A percentile compares a stretch with the other conserved stretches of the same genome.
Conservation (phyloP, 2,329 filamentous ascomycete species). For the Penicillium fuscoglaucum region DNA sequence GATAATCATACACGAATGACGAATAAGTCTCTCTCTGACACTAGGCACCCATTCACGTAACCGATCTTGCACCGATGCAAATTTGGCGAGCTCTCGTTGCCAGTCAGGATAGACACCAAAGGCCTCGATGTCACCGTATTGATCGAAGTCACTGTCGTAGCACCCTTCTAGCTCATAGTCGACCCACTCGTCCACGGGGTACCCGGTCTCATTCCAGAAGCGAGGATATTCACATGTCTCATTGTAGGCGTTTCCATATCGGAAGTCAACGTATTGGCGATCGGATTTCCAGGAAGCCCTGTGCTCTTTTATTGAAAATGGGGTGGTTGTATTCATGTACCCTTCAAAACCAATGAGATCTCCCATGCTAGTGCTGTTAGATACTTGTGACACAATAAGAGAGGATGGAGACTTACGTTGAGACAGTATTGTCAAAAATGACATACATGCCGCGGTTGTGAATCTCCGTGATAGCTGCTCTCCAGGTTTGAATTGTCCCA, state of each 20-base stretch:
- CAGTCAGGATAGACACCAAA: slow-evolving; percentile 65
- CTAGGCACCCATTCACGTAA: slow-evolving; percentile 63
- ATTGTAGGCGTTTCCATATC: slow-evolving; percentile 55
- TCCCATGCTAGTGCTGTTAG: slow-evolving; percentile 44
- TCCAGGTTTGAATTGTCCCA: slow-evolving; percentile 60
- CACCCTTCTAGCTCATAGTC: slow-evolving; percentile 54
- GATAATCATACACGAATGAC: slow-evolving; percentile 65
- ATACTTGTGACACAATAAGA: background rate
- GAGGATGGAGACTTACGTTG: slow-evolving; percentile 50
- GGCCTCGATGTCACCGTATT: slow-evolving; percentile 64
- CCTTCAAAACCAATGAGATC: slow-evolving; percentile 65
- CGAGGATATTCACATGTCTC: slow-evolving; percentile 58
- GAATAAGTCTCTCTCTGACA: slow-evolving; percentile 58
- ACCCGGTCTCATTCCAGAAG: slow-evolving; percentile 62
- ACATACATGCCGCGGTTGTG: slow-evolving; percentile 65
- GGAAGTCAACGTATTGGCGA: slow-evolving; percentile 60
- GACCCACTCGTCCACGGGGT: slow-evolving; percentile 50
- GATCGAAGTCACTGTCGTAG: slow-evolving; percentile 64
- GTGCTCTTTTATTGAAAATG: slow-evolving; percentile 58
- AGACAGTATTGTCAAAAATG: slow-evolving; percentile 65
- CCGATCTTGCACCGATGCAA: slow-evolving; percentile 67
- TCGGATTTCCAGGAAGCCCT: slow-evolving; percentile 58
- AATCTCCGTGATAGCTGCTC: slow-evolving; percentile 59
- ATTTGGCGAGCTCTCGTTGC: slow-evolving; percentile 65
- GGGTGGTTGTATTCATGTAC: slow-evolving; percentile 59